Percentiles rank a stretch among this genome's conserved stretches.
phyloP scores from a whole-genome alignment of 2,329 filamentous ascomycete genomes.

The Rhynchosporium secalis region DNA sequence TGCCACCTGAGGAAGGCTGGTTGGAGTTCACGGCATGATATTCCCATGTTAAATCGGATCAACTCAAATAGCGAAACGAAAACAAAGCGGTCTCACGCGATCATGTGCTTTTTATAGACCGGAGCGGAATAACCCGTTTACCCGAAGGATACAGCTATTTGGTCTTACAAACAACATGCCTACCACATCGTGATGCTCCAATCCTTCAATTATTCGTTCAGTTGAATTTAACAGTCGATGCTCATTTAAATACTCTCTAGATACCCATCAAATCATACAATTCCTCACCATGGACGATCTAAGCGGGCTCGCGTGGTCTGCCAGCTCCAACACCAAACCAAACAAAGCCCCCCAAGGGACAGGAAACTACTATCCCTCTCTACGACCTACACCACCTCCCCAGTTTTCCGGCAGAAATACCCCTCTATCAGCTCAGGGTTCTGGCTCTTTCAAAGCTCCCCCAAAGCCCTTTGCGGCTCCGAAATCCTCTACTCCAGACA shows the following conservation, averaged over 20 bases:
- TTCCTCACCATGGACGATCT: constrained; percentile 58
- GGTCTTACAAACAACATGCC: neutral
- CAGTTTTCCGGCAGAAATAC: constrained; percentile 57
- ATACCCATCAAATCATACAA: constrained; percentile 14
- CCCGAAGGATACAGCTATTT: neutral
- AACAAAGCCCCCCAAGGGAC: constrained; percentile 47
- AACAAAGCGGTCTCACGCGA: neutral
- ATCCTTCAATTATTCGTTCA: too few species aligned
- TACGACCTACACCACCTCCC: constrained; percentile 51
- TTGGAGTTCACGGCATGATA: too few species aligned
- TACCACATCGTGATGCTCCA: neutral
- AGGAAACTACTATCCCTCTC: constrained; percentile 48
- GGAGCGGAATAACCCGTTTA: neutral
- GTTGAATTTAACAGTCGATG: neutral
- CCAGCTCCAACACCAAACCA: constrained; percentile 40
- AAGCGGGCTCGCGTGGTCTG: constrained; percentile 59
- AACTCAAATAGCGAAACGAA: neutral
- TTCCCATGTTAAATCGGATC: too few species aligned
- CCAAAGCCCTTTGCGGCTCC: constrained; percentile 41
- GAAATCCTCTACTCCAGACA: constrained; percentile 58
- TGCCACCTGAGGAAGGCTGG: too few species aligned
- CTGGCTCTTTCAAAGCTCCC: constrained; percentile 42
- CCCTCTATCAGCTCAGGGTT: constrained; percentile 46
- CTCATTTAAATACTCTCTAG: neutral
- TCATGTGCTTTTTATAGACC: neutral